phyloP scores from a whole-genome alignment of 169 alveolate genomes.

The Plasmodium fragile region DNA sequence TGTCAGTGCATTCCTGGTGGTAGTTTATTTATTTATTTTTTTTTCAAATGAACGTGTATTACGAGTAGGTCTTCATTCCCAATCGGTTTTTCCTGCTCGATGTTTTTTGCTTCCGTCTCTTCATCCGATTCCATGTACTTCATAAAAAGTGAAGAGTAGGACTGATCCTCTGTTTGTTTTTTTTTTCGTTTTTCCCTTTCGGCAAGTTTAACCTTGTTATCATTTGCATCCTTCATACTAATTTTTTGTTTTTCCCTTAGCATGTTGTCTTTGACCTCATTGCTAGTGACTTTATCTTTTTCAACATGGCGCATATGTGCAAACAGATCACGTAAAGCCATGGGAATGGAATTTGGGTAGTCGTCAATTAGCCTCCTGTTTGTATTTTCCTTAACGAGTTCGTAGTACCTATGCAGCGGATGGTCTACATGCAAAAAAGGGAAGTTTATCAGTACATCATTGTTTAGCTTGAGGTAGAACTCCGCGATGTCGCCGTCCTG shows the following conservation, averaged over 20 bases:
- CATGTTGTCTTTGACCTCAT: conserved; percentile 35
- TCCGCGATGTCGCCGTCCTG: conserved; percentile 70
- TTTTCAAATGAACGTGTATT: not conserved
- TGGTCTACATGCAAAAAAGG: conserved; percentile 69
- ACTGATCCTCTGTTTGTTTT: conserved; percentile 36
- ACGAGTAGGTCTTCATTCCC: not conserved
- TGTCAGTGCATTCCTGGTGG: not conserved
- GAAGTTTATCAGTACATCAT: conserved; percentile 42
- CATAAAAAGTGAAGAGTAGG: conserved; percentile 67
- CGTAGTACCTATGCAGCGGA: conserved; percentile 44
- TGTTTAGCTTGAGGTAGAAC: conserved; percentile 48
- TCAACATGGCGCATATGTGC: conserved; percentile 29
- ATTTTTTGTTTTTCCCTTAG: conserved; percentile 54
- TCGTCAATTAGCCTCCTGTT: conserved; percentile 5
- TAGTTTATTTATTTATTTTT: not conserved
- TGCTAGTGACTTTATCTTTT: conserved; percentile 21
- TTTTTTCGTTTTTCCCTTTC: conserved; percentile 6
- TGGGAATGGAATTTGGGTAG: conserved; percentile 22
- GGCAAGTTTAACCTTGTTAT: not conserved
- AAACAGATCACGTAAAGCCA: conserved; percentile 13
- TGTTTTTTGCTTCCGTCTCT: not conserved
- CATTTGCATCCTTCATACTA: conserved; percentile 25
- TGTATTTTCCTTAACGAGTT: conserved; percentile 37
- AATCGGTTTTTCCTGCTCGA: not conserved
- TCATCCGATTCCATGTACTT: conserved; percentile 68